A percentile compares a stretch with the other conserved stretches of the same genome.
phyloP scores from a whole-genome alignment of 345 rosid species.

The Camelina hispida region DNA sequence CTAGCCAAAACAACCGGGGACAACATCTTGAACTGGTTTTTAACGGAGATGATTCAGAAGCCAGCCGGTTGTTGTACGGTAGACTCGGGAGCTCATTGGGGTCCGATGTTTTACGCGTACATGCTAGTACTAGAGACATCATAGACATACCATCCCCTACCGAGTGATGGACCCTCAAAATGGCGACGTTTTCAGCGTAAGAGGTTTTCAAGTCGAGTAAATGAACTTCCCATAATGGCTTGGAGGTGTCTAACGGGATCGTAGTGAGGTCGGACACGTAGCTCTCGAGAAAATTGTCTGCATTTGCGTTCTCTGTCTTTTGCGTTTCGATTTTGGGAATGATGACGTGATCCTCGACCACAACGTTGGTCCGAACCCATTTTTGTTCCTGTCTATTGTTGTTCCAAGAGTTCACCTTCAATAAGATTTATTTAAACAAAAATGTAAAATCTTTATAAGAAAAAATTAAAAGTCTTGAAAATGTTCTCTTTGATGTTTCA shows the following conservation, averaged over 20 bases:
- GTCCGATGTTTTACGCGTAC: conserved; percentile 54
- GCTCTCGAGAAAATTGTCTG: conserved; percentile 57
- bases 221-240: conserved; percentile 76
- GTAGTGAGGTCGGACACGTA: conserved; percentile 59
- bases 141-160: conserved; percentile 57
- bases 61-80: conserved; percentile 40
- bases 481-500: too few relatives aligned
- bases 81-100: conserved; percentile 60
- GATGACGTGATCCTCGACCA: conserved; percentile 57
- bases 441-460: too few relatives aligned
- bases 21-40: neutral
- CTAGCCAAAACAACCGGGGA: conserved; percentile 40
- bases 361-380: conserved; percentile 59
- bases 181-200: conserved; percentile 50
- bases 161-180: conserved; percentile 57
- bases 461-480: too few relatives aligned
- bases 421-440: neutral
- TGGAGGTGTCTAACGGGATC: conserved; percentile 55
- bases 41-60: neutral
- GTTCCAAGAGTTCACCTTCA: neutral
- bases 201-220: conserved; percentile 43
- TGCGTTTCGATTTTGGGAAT: conserved; percentile 47
- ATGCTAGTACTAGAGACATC: conserved; percentile 56
- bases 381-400: conserved; percentile 48
- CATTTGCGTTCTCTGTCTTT: conserved; percentile 42